Evolutionary conservation across 371 early-diverging fungal genomes (phyloP), one percentile per base, ranked within the genome.

Genomic region (Funneliformis caledonium): DNA sequence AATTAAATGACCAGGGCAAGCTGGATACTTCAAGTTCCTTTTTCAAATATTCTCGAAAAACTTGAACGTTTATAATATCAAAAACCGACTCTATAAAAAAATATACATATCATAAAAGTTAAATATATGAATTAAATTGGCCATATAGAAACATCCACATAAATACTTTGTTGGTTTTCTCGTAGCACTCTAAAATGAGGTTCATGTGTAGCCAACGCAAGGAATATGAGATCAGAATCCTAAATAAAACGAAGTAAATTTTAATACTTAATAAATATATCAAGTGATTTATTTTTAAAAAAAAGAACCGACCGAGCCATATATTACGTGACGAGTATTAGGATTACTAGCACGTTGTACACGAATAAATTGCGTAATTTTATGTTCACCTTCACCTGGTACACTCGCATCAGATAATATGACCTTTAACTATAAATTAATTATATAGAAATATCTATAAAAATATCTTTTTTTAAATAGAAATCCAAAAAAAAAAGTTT

Each of bases 311-410:
- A 91, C 91, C 84, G 99, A 90, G 52, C 99, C 98, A 86, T 98
- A 99, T 77, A 99, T 93, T 26, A 97, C 96, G 84, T 99, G 99
- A 2, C 86, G 87, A 12, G 97, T 97, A 83, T 96, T 96, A 33
- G 97, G 92, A 83, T 97, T 91, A 69, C 88, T 88, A 61, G 87
- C 84, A 75, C 98, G 90, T 82, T 96, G 95, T 4, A 91, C 89
- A 47, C 99, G 93, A 82, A 99, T 96, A 83, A 93, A 99, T 86
- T 96, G 96, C 97, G 99, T 98, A 83, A 99, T 97, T 87, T 99
- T 99, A 86, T 99, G 99, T 87, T 99, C 99, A 82, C 99, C 99
- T 90, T 99, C 99, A 81, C 99, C 99, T 19, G 99, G 98, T 7
- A 98, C 98, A 47, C 94, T 95, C 60, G 96, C 96, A 82, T 97